A percentile compares a stretch with the other conserved stretches of the same genome.
Conservation (phyloP, 192 early-diverging fungal species). For the Coemansia sp. region DNA sequence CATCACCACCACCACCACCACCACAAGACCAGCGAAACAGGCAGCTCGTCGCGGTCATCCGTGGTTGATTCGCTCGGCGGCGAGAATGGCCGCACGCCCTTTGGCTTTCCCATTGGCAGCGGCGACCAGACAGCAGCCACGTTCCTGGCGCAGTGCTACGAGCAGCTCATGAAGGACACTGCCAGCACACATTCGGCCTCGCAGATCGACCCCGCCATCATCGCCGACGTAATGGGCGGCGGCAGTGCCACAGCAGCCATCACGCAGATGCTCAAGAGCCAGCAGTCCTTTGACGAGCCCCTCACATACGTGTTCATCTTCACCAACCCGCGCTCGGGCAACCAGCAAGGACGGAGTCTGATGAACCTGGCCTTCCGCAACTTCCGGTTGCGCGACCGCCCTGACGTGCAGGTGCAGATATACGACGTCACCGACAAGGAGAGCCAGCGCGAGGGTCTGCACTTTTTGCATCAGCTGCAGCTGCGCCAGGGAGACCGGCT, state of each 20-base stretch:
- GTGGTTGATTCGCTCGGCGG: slow-evolving; percentile 10
- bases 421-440: slow-evolving; percentile 63
- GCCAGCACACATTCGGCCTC: slow-evolving; percentile 11
- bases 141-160: slow-evolving; percentile 43
- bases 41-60: slow-evolving; percentile 11
- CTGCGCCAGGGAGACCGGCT: slow-evolving; percentile 46
- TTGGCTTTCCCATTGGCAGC: slow-evolving; percentile 9
- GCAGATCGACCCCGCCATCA: neutral
- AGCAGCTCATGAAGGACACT: slow-evolving; percentile 36
- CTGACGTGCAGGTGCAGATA: slow-evolving; percentile 68
- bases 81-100: slow-evolving; percentile 32
- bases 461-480: slow-evolving; percentile 56
- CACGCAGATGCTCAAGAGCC: slow-evolving; percentile 8
- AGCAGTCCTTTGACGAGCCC: slow-evolving; percentile 42
- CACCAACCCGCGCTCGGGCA: slow-evolving; percentile 70
- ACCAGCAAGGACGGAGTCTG: slow-evolving; percentile 61
- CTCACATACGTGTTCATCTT: slow-evolving; percentile 68
- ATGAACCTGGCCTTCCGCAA: slow-evolving; percentile 60
- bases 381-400: slow-evolving; percentile 61
- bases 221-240: slow-evolving; percentile 9
- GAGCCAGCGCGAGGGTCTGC: slow-evolving; percentile 55
- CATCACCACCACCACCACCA: too few relatives aligned
- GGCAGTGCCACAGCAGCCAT: slow-evolving; percentile 6
- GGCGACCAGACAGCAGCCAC: slow-evolving; percentile 26
- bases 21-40: neutral